A percentile compares a stretch with the other conserved stretches of the same genome.
Evolutionary conservation across 2,329 filamentous ascomycete species (phyloP).

Genomic region (Teratosphaeria nubilosa): DNA sequence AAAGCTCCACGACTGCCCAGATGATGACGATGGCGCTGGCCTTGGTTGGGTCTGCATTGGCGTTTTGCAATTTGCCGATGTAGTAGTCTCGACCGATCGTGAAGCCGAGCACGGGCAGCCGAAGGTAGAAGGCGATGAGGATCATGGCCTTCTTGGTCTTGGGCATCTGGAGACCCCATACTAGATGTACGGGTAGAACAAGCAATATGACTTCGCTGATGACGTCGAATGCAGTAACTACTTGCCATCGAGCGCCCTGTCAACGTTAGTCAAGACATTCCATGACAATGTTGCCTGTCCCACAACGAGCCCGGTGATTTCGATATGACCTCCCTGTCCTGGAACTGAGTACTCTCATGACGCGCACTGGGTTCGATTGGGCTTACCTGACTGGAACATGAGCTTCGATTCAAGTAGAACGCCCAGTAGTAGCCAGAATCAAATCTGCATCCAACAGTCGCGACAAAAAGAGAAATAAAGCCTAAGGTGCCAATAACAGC

Average conservation of each 20-base stretch:
- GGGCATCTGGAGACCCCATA: conserved; percentile 31
- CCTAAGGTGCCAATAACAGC: conserved; percentile 14
- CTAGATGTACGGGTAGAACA: conserved; percentile 23
- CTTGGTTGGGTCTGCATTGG: conserved; percentile 23
- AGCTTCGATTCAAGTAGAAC: conserved; percentile 14
- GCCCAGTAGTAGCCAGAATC: conserved; percentile 21
- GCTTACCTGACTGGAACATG: conserved; percentile 20
- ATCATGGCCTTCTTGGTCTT: conserved; percentile 25
- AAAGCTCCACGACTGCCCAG: conserved; percentile 29
- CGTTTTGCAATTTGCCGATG: conserved; percentile 17
- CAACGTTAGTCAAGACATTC: neutral
- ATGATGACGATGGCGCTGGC: conserved; percentile 25
- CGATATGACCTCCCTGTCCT: neutral
- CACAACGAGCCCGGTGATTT: neutral
- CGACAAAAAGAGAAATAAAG: conserved; percentile 21
- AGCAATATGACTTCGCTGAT: conserved; percentile 26
- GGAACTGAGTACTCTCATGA: neutral
- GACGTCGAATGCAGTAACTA: conserved; percentile 31
- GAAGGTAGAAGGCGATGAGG: conserved; percentile 28
- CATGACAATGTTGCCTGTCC: neutral
- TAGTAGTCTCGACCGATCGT: conserved; percentile 27
- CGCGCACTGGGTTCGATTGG: neutral
- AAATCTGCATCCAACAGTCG: conserved; percentile 17
- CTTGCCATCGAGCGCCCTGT: conserved; percentile 26
- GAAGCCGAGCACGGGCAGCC: conserved; percentile 27